Evolutionary conservation across 768 basidiomycete species (phyloP).

Genomic region (Hygrocybe coccinea): DNA sequence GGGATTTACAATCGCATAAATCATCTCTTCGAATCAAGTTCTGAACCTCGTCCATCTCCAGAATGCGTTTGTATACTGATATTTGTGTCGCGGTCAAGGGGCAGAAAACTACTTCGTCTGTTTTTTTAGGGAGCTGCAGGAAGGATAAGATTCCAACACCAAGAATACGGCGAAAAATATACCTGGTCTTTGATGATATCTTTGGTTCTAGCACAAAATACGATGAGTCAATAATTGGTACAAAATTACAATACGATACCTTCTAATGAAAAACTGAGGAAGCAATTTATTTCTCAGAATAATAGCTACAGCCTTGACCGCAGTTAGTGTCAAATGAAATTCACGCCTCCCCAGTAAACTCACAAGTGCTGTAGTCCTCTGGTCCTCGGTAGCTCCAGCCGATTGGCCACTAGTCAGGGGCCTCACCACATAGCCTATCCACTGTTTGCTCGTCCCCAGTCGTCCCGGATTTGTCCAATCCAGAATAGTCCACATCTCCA

Average conservation of each 20-base stretch:
- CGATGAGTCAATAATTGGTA: slow-evolving; percentile 8
- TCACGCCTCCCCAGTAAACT: slow-evolving; percentile 14
- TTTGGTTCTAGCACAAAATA: slow-evolving; percentile 52
- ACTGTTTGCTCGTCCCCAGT: slow-evolving; percentile 69
- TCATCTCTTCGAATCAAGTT: slow-evolving; percentile 70
- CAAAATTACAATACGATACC: slow-evolving; percentile 37
- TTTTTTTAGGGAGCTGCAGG: slow-evolving; percentile 75
- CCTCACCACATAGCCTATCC: slow-evolving; percentile 65
- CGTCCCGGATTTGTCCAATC: slow-evolving; percentile 86
- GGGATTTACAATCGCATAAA: slow-evolving; percentile 65
- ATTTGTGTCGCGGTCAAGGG: slow-evolving; percentile 53
- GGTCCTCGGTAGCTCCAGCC: slow-evolving; percentile 54
- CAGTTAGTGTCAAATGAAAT: not conserved
- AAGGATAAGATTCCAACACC: not conserved
- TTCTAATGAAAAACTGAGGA: slow-evolving; percentile 77
- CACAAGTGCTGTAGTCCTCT: slow-evolving; percentile 52
- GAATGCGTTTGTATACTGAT: slow-evolving; percentile 64
- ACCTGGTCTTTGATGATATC: slow-evolving; percentile 69
- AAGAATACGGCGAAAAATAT: slow-evolving; percentile 2
- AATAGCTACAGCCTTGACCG: slow-evolving; percentile 50
- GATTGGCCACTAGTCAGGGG: slow-evolving; percentile 70
- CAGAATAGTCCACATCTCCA: slow-evolving; percentile 87
- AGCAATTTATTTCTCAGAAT: slow-evolving; percentile 63
- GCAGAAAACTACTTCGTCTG: slow-evolving; percentile 90
- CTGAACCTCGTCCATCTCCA: slow-evolving; percentile 61